Evolutionary conservation across 1,139 yeast species (phyloP), one percentile per base, ranked within the genome.

Genomic region (Taiozyma sp.): DNA sequence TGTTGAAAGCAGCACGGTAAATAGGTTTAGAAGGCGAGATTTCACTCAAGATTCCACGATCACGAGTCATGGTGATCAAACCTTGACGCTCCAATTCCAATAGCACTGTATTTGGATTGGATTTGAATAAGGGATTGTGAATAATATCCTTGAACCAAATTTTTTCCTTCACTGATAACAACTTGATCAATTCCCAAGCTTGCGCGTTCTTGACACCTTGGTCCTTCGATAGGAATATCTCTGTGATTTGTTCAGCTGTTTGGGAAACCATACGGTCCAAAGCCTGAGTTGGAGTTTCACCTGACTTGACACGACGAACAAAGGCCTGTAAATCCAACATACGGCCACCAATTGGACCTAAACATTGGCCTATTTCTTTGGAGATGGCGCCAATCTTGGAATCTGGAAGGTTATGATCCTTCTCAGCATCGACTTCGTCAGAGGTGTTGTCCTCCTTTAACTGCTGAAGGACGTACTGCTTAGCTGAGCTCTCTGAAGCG

Each of bases 251-350:
- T 60, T 90, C 92, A 4, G 95, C 84, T 0, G 96, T 86, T 66
- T 91, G 97, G 36, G 74, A 76, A 9, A 90, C 78, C 86, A 93
- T 87, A 58, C 90, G 95, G 5, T 77, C 69, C 45, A 91, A 71
- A 0, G 99, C 98, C 48, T 78, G 85, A 23, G 70, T 63, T 1
- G 97, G 96, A 12, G 80, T 66, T 65, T 93, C 98, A 3, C 99
- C 99, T 0, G 93, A 82, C 60, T 83, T 84, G 24, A 93, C 79
- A 49, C 98, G 85, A 62, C 98, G 80, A 0, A 87, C 87, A 69
- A 90, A 90, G 22, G 96, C 85, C 68, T 93, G 97, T 51, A 93
- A 75, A 65, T 93, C 99, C 50, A 92, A 76, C 92, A 93, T 87
- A 57, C 99, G 81, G 43, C 99, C 99, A 13, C 99, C 99, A 32